Evolutionary conservation across 2,329 filamentous ascomycete species (phyloP), one percentile per base, ranked within the genome.

Genomic region (Zasmidium citrigriseum): DNA sequence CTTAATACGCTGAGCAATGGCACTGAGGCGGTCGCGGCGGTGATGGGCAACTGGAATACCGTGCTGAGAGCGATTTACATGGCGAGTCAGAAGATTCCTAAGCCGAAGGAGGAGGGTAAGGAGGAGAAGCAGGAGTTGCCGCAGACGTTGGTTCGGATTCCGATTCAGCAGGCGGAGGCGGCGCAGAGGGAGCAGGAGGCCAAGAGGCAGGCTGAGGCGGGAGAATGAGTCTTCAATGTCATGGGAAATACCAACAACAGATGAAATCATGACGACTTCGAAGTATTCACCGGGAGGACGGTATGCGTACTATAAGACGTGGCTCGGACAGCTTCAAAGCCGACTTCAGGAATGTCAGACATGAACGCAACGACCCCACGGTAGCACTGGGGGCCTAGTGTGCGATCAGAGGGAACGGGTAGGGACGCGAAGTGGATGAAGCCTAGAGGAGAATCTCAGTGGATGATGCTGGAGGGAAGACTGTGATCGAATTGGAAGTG

Each of bases 41-140:
- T 96, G 21, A 80, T 96, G 72, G 85, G 88, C 54, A 96, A 95
- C 73, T 96, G 91, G 91, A 89, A 93, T 74, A 93, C 91, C 67
- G 90, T 96, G 64, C 81, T 96, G 60, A 83, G 89, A 64, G 90
- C 90, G 45, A 93, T 96, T 70, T 89, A 89, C 70, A 93, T 95
- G 89, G 91, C 91, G 61, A 93, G 89, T 60, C 81, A 70, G 86
- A 89, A 84, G 55, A 79, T 93, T 22, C 83, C 89, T n/a, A 86
- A 83, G 67, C 82, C 86, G 4, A 81, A 82, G 62, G 73, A 74
- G 16, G 70, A 66, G 4, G 25, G 38, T 11, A 14, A 51, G 46
- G 74, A 76, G 63, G 74, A 80, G 52, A 66, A 76, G 55, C 74
- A 75, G 27, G 74, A 81, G n/a, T 77, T 95, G 44, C 91, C 91